Base-by-base conservation (phyloP, 2,329 filamentous ascomycete genomes). In the Arthrobotrys entomopaga region DNA sequence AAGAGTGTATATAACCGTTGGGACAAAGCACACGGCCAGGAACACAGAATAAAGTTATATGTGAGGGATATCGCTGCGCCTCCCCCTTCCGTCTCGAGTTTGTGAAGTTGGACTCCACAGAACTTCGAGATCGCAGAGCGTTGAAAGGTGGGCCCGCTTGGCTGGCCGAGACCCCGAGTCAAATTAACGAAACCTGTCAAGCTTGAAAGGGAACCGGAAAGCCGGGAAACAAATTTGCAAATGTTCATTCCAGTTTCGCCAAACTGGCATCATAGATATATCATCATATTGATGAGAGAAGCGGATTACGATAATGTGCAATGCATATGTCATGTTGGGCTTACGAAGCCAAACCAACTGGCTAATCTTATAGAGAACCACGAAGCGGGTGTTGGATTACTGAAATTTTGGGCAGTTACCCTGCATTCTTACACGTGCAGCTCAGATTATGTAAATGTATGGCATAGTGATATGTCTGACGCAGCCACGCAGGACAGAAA, bases 1-100 rank as follows among this genome's bases (percentile, higher is more conserved):
- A 34, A 34, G 29, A 3, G 29, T 34, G 29, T 34, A 34, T 34
- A 34, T 34, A 40, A 46, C 34, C 16, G 11, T 19, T 48, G 48
- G 48, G 56, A 54, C 63, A 64, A 67, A 74, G 70, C 70, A 67
- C 63, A 67, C 70, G 70, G 40, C 42, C 2, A 58, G 24, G 49
- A 22, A 59, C 65, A 26, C 46, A 50, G 10, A 29, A 43, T 48
- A 46, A 38, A 42, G 50, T 57, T 63, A 54, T 56, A 61, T 52
- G 50, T 64, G 63, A 63, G 26, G 63, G 70, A 74, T 64, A 54
- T n/a, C 46, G 54, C 52, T 63, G 66, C 63, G 63, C 63, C 70
- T 63, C 67, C 70, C 70, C 70, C 70, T 63, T 74, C 70, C 64
- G 70, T 74, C 70, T 74, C 70, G 70, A 67, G 63, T 67, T n/a